These are phyloP conservation scores for Sarocladium oryzae DNA, from an alignment of 2,329 filamentous ascomycete species.

Conservation along the genomic window DNA sequence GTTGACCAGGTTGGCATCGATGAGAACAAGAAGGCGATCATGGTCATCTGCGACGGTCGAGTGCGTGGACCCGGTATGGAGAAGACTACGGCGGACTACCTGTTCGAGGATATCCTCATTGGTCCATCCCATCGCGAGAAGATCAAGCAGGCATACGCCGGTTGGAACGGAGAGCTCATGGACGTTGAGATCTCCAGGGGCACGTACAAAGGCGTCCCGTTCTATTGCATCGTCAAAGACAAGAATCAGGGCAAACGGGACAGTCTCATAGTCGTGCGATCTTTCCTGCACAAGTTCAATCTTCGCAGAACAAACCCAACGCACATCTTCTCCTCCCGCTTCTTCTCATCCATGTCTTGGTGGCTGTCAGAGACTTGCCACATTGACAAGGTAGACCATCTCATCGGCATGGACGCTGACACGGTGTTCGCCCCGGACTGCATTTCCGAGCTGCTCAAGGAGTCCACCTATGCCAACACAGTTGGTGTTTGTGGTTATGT, in stretches of 20 bases:
- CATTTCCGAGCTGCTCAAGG: slow-evolving; percentile 29
- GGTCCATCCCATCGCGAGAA: slow-evolving; percentile 18
- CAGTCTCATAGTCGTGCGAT: slow-evolving; percentile 33
- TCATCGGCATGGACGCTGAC: slow-evolving; percentile 35
- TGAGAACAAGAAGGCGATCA: slow-evolving; percentile 16
- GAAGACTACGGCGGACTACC: slow-evolving; percentile 24
- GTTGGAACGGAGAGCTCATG: slow-evolving; percentile 31
- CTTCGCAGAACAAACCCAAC: slow-evolving; percentile 25
- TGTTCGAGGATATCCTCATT: slow-evolving; percentile 32
- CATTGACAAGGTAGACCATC: slow-evolving; percentile 26
- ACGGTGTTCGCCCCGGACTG: slow-evolving; percentile 31
- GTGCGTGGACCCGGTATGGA: slow-evolving; percentile 19
- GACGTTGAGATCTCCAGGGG: slow-evolving; percentile 30
- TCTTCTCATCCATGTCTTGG: slow-evolving; percentile 26
- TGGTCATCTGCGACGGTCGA: slow-evolving; percentile 19
- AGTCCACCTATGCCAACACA: slow-evolving; percentile 27
- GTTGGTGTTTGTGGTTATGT: slow-evolving; percentile 37
- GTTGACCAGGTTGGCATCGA: slow-evolving; percentile 17
- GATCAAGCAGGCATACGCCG: slow-evolving; percentile 28
- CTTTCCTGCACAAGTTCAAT: slow-evolving; percentile 36
- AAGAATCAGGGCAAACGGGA: slow-evolving; percentile 38
- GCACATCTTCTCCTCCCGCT: slow-evolving; percentile 29
- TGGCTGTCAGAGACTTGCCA: slow-evolving; percentile 23
- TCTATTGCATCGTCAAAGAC: slow-evolving; percentile 35
- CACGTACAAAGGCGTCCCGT: slow-evolving; percentile 32